Percentiles rank a stretch among this genome's conserved stretches.
Evolutionary conservation across 2,329 filamentous ascomycete genomes (phyloP).

Genomic region (Rhexocercosporidium sp.): DNA sequence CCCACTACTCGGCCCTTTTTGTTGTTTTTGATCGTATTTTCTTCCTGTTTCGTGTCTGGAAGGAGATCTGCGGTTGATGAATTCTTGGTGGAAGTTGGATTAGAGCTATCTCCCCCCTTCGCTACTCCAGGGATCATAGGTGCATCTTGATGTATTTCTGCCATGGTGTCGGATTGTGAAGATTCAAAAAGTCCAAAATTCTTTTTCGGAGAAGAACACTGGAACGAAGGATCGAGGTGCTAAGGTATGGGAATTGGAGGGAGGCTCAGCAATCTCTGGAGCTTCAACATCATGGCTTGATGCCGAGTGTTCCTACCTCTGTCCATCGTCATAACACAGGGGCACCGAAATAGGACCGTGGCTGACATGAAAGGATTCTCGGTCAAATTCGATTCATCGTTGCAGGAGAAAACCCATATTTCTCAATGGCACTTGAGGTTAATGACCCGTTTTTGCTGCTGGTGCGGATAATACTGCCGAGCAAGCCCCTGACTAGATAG

Average conservation of each 20-base stretch:
- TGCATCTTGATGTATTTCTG: conserved; percentile 5
- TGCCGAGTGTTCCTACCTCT: conserved; percentile 14
- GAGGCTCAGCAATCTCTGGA: conserved; percentile 3
- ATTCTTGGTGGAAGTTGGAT: conserved; percentile 5
- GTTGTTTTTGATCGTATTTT: conserved; percentile 19
- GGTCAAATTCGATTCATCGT: conserved; percentile 17
- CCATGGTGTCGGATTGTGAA: not conserved
- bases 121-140: not conserved
- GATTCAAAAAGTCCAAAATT: not conserved
- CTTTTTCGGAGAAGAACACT: not conserved
- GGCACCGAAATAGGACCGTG: conserved; percentile 31
- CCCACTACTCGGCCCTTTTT: conserved; percentile 46
- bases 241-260: not conserved
- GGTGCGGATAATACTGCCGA: not conserved
- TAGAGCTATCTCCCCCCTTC: not conserved
- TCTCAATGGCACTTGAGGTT: conserved; percentile 6
- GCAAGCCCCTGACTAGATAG: not conserved
- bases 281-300: conserved; percentile 9
- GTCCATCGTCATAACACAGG: conserved; percentile 30
- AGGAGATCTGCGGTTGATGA: conserved; percentile 19
- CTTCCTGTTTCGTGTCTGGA: conserved; percentile 29
- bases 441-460: conserved; percentile 6
- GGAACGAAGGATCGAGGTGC: not conserved
- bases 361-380: conserved; percentile 17
- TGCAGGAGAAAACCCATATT: conserved; percentile 23